Percentiles rank a stretch among this genome's conserved stretches.
These are phyloP conservation scores for Fusarium sp. DNA, from an alignment of 2,329 filamentous ascomycete genomes.

Conservation along the genomic window DNA sequence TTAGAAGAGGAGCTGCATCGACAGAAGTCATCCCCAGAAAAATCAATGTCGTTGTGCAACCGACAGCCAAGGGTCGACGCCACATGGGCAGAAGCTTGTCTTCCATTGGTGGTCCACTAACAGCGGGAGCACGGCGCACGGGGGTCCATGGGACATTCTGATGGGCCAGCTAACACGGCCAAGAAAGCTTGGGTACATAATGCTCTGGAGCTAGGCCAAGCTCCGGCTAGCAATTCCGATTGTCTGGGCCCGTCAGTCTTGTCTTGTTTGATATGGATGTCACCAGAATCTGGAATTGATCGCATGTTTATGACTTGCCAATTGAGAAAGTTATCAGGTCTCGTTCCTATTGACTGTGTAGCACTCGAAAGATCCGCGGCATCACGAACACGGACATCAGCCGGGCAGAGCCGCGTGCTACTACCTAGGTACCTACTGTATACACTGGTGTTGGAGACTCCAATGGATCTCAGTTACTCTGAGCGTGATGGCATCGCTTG, in stretches of 20 bases:
- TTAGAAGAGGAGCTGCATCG: neutral
- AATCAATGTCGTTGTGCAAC: conserved; percentile 20
- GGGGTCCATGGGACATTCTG: conserved; percentile 41
- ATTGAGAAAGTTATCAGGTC: neutral
- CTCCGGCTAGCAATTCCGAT: conserved; percentile 25
- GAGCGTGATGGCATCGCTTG: neutral
- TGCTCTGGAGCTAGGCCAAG: neutral
- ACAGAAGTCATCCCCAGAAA: conserved; percentile 6
- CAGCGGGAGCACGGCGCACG: conserved; percentile 44
- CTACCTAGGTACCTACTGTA: neutral
- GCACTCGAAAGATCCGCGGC: neutral
- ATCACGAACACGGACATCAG: neutral
- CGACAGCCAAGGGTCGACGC: conserved; percentile 39
- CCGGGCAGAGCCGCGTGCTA: conserved; percentile 4
- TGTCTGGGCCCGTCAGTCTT: conserved; percentile 10
- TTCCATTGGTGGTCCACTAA: conserved; percentile 46
- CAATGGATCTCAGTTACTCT: neutral
- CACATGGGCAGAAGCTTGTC: conserved; percentile 42
- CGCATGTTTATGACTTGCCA: conserved; percentile 2
- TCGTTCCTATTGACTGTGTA: no score
- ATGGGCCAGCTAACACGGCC: conserved; percentile 44
- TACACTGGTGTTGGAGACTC: neutral
- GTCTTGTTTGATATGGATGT: neutral
- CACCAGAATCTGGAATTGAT: conserved; percentile 1
- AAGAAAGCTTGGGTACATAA: conserved; percentile 2